Percentiles rank a stretch among this genome's conserved stretches.
Conservation (phyloP, 1,139 yeast species). For the Blastobotrys aristatus region DNA sequence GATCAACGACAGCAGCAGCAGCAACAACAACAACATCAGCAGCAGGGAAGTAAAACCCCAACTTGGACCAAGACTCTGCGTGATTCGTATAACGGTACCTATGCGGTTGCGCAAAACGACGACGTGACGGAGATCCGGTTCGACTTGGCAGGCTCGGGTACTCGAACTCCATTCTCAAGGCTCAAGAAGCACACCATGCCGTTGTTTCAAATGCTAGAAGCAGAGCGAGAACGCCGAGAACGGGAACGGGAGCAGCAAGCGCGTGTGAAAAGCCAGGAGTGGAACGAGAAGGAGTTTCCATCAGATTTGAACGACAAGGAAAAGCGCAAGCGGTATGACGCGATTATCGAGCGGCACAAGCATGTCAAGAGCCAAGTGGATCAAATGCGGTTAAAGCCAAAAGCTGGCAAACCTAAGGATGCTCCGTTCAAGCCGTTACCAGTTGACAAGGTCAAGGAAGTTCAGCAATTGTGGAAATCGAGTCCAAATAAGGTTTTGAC, state of each 20-base stretch:
- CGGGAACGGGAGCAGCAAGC: conserved; percentile 11
- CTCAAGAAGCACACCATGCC: not conserved
- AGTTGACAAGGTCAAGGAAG: conserved; percentile 33
- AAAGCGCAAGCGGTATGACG: conserved; percentile 17
- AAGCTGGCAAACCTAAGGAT: conserved; percentile 13
- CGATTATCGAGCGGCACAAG: conserved; percentile 18
- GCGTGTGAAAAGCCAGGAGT: conserved; percentile 7
- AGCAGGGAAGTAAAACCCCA: too few species aligned
- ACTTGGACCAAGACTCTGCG: not conserved
- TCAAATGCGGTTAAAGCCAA: not conserved
- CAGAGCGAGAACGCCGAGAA: conserved; percentile 8
- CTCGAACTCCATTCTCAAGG: conserved; percentile 3
- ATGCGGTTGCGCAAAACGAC: not conserved
- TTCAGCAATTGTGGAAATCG: conserved; percentile 40
- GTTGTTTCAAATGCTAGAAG: conserved; percentile 3
- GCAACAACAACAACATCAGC: not conserved
- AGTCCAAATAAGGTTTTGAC: conserved; percentile 37
- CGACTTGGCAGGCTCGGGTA: not conserved
- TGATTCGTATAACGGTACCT: conserved; percentile 5
- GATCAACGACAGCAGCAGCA: not conserved
- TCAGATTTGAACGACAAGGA: conserved; percentile 10
- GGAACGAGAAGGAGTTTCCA: conserved; percentile 11
- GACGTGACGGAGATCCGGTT: not conserved
- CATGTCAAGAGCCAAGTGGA: conserved; percentile 19
- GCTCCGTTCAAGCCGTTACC: conserved; percentile 27